These are phyloP conservation scores for Mediolabrus comicus DNA, from an alignment of 108 stramenopile genomes.

Conservation along the genomic window DNA sequence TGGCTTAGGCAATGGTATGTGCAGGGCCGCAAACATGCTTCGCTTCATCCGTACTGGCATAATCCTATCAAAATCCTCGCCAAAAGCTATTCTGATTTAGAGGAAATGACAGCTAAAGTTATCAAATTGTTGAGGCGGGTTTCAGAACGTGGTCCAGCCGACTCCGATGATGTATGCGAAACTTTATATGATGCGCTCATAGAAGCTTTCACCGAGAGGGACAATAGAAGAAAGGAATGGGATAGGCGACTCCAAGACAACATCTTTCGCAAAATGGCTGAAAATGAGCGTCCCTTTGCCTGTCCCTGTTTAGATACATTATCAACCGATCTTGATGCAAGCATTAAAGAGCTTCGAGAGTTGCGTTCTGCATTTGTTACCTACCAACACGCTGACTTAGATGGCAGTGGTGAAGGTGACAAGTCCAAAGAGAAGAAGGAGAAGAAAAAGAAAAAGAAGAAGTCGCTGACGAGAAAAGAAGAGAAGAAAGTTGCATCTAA, in stretches of 20 bases:
- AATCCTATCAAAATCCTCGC: slow-evolving; percentile 34
- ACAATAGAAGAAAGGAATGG: slow-evolving; percentile 23
- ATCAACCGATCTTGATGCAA: slow-evolving; percentile 17
- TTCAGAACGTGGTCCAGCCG: background rate
- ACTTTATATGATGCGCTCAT: slow-evolving; percentile 53
- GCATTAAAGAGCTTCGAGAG: slow-evolving; percentile 18
- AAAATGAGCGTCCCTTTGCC: slow-evolving; percentile 26
- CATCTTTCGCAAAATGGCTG: slow-evolving; percentile 22
- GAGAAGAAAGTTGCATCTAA: slow-evolving; percentile 34
- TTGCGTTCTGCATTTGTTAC: slow-evolving; percentile 42
- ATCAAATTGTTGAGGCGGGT: slow-evolving; percentile 5
- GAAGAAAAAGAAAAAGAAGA: slow-evolving; percentile 10
- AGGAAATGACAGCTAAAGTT: background rate
- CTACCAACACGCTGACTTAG: background rate
- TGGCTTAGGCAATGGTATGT: slow-evolving; percentile 84
- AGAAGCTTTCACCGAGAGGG: slow-evolving; percentile 38
- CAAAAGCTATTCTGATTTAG: slow-evolving; percentile 20
- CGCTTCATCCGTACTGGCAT: slow-evolving; percentile 58
- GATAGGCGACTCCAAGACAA: slow-evolving; percentile 33
- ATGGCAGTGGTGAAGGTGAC: background rate
- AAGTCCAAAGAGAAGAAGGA: slow-evolving; percentile 4
- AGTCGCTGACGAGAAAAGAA: slow-evolving; percentile 33
- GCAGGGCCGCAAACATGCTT: slow-evolving; percentile 64
- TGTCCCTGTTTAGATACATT: slow-evolving; percentile 27
- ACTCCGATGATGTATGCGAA: slow-evolving; percentile 20